Percentiles rank a stretch among this genome's conserved stretches.
Evolutionary conservation across 2,329 filamentous ascomycete genomes (phyloP).

Genomic region (Dothideomycetidae sp.): DNA sequence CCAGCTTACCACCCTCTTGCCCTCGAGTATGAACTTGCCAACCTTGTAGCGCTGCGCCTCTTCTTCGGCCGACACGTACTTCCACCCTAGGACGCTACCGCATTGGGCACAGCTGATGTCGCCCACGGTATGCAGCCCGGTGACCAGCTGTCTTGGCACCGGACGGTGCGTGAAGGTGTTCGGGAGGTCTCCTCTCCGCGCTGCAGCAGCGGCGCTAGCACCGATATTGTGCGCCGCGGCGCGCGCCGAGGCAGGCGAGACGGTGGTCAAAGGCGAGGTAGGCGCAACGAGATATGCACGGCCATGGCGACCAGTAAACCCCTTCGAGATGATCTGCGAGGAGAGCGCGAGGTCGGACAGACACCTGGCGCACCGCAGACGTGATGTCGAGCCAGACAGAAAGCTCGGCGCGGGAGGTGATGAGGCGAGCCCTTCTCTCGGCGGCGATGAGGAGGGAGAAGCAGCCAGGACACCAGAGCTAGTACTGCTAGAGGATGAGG

Average conservation of each 20-base stretch:
- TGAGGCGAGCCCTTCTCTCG: no score
- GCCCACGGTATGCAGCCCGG: constrained; percentile 47
- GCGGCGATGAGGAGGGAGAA: no score
- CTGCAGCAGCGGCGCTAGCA: constrained; percentile 13
- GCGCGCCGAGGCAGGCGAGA: background rate
- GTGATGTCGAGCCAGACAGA: constrained; percentile 36
- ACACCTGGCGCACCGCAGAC: constrained; percentile 45
- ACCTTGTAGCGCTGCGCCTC: constrained; percentile 50
- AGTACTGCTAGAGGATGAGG: constrained; percentile 22
- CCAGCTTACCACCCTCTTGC: constrained; percentile 42
- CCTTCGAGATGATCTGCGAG: constrained; percentile 48
- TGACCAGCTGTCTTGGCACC: constrained; percentile 45
- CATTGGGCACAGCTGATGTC: constrained; percentile 46
- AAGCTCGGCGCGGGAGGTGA: constrained; percentile 21
- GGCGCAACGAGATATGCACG: constrained; percentile 48
- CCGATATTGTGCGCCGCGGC: constrained; percentile 10
- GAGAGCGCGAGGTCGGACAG: constrained; percentile 44
- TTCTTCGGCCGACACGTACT: constrained; percentile 49
- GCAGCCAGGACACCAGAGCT: no score
- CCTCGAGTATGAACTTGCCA: constrained; percentile 53
- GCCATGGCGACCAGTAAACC: constrained; percentile 50
- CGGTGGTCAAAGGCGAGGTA: constrained; percentile 18
- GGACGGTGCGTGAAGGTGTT: constrained; percentile 45
- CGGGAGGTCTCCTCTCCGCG: constrained; percentile 31
- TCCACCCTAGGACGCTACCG: constrained; percentile 46